Conservation (phyloP, 2,329 filamentous ascomycete genomes). For the Penicillium concentricum region DNA sequence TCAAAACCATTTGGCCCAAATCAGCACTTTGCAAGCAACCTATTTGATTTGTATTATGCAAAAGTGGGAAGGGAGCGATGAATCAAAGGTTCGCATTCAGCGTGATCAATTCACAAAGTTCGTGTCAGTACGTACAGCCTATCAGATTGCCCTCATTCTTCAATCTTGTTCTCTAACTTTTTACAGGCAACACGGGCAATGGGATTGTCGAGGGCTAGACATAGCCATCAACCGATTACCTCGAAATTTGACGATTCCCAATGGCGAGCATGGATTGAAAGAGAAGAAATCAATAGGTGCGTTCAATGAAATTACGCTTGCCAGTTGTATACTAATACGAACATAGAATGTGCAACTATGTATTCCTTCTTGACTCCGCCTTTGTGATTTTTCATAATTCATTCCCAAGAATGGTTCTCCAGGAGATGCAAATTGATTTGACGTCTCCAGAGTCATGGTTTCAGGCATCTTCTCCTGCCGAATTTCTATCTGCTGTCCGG, state of each 20-base stretch:
- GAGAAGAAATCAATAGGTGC: background rate
- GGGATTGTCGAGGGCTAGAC: background rate
- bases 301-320: too few species aligned
- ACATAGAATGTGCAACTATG: constrained; percentile 12
- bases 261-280: background rate
- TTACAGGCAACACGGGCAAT: background rate
- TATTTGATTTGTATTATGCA: constrained; percentile 2
- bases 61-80: constrained; percentile 1
- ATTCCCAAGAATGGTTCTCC: constrained; percentile 9
- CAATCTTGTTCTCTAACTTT: background rate
- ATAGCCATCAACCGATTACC: background rate
- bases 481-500: background rate
- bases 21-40: background rate
- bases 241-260: background rate
- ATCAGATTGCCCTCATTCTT: background rate
- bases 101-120: background rate
- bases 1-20: background rate
- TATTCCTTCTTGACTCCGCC: constrained; percentile 9
- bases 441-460: constrained; percentile 1
- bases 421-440: constrained; percentile 13
- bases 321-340: background rate
- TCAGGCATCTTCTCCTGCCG: background rate
- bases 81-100: constrained; percentile 1
- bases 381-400: constrained; percentile 15
- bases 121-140: background rate